These are phyloP conservation scores for Seiridium unicorne DNA, from an alignment of 2,329 filamentous ascomycete species.

Conservation along the genomic window DNA sequence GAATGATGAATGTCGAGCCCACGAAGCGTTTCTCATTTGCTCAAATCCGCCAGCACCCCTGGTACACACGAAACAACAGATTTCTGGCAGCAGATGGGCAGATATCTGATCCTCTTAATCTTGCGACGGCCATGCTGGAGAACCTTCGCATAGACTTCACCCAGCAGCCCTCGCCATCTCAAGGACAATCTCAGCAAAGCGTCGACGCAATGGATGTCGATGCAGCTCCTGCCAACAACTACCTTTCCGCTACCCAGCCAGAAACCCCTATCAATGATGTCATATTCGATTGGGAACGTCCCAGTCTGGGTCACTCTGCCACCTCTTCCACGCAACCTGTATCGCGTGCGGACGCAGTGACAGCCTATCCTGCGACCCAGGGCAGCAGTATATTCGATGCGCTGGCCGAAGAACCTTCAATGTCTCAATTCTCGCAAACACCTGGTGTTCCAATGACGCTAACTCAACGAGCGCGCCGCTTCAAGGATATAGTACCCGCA, in stretches of 20 bases:
- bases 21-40: constrained; percentile 77
- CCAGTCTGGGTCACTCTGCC: constrained; percentile 45
- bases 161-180: constrained; percentile 54
- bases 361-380: constrained; percentile 32
- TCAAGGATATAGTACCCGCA: constrained; percentile 86
- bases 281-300: constrained; percentile 86
- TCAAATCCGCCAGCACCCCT: constrained; percentile 86
- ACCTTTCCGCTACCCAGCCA: constrained; percentile 80
- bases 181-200: constrained; percentile 30
- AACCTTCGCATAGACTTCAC: constrained; percentile 85
- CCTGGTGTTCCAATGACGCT: constrained; percentile 78
- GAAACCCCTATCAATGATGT: constrained; percentile 73
- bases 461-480: constrained; percentile 84
- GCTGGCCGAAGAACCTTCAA: constrained; percentile 82
- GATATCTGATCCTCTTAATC: constrained; percentile 72
- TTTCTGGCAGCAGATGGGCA: constrained; percentile 73
- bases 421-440: constrained; percentile 78
- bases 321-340: constrained; percentile 51
- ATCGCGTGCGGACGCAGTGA: constrained; percentile 31
- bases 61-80: constrained; percentile 83
- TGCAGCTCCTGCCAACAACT: constrained; percentile 34
- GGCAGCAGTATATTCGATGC: constrained; percentile 49
- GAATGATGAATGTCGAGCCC: constrained; percentile 86
- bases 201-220: constrained; percentile 72
- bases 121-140: constrained; percentile 96